Conservation (phyloP, 768 basidiomycete species). For the Lepiota venenata region DNA sequence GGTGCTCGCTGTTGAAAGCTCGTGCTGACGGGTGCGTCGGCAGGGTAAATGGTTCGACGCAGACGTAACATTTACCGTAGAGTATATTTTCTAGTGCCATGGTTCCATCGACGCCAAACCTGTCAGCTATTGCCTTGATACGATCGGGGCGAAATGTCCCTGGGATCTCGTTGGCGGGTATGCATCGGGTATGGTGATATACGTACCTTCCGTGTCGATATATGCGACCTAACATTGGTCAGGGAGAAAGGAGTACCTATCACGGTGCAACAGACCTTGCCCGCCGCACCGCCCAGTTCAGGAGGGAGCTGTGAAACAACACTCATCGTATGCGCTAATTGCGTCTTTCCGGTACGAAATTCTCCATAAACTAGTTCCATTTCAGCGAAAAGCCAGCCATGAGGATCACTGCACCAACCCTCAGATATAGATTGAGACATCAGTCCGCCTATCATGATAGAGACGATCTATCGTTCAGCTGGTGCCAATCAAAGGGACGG, state of each 20-base stretch:
- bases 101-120: constrained; percentile 89
- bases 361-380: constrained; percentile 79
- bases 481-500: background rate
- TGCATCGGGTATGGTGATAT: background rate
- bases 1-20: constrained; percentile 91
- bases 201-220: constrained; percentile 80
- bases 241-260: background rate
- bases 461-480: background rate
- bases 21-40: constrained; percentile 49
- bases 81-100: constrained; percentile 88
- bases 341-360: constrained; percentile 94
- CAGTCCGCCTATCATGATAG: constrained; percentile 59
- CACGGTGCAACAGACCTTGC: constrained; percentile 52
- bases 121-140: constrained; percentile 85
- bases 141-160: constrained; percentile 96
- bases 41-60: background rate
- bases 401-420: constrained; percentile 37
- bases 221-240: constrained; percentile 66
- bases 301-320: constrained; percentile 86
- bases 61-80: constrained; percentile 52
- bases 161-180: constrained; percentile 20
- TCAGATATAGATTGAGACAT: constrained; percentile 94
- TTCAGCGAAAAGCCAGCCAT: constrained; percentile 1
- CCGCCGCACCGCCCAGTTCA: constrained; percentile 87
- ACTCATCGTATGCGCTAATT: constrained; percentile 93